phyloP scores from a whole-genome alignment of 768 basidiomycete genomes.

The Podaxis rugospora region DNA sequence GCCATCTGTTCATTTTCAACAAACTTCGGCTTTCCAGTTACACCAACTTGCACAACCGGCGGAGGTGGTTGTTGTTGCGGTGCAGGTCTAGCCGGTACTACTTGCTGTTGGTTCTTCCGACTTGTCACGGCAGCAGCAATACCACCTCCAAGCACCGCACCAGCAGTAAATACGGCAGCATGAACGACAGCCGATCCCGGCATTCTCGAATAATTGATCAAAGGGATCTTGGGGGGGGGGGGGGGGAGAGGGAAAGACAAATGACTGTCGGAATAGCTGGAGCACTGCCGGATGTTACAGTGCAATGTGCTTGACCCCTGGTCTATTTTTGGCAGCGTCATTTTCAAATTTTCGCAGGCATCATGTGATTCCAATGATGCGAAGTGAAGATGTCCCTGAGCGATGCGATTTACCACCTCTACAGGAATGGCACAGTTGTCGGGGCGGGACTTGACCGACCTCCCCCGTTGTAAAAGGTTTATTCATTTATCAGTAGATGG shows the following conservation, averaged over 20 bases:
- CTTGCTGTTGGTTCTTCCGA: conserved; percentile 16
- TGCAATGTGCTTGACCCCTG: not conserved
- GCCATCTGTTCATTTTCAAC: conserved; percentile 29
- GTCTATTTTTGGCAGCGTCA: conserved; percentile 1
- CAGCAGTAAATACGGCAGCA: conserved; percentile 77
- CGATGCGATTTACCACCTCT: not conserved
- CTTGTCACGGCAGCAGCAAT: conserved; percentile 48
- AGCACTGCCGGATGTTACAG: not conserved
- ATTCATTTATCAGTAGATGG: not conserved
- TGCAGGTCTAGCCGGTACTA: not conserved
- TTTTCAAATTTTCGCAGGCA: not conserved
- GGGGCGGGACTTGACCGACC: too few relatives aligned
- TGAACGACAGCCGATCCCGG: conserved; percentile 36
- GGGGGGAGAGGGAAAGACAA: not conserved
- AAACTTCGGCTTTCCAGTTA: conserved; percentile 38
- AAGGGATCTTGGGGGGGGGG: not conserved
- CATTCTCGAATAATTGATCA: not conserved
- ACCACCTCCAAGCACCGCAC: conserved; percentile 77
- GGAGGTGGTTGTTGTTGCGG: conserved; percentile 20
- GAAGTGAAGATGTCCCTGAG: not conserved
- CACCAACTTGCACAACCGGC: conserved; percentile 43
- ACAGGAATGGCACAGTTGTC: too few relatives aligned
- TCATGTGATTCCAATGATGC: not conserved
- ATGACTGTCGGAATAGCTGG: not conserved
- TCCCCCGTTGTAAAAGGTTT: too few relatives aligned